phyloP scores from a whole-genome alignment of 352 stramenopile species.

The Pythium monospermum region DNA sequence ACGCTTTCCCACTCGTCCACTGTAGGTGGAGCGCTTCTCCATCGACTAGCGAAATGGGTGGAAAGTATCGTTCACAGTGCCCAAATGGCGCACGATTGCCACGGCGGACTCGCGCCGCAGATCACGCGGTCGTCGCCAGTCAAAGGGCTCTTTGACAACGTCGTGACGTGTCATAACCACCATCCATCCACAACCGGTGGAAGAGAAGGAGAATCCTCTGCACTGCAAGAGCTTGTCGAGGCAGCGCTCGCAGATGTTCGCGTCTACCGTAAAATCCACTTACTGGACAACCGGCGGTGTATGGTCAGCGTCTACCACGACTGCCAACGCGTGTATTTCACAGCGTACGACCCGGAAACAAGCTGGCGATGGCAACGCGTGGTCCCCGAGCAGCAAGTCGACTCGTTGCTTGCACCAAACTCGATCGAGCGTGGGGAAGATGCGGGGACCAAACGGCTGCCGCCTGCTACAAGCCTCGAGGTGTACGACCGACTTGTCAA shows the following conservation, averaged over 20 bases:
- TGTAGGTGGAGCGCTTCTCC: constrained; percentile 29
- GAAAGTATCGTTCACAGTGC: constrained; percentile 36
- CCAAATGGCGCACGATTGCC: constrained; percentile 33
- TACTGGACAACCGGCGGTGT: constrained; percentile 38
- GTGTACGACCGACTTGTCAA: constrained; percentile 62
- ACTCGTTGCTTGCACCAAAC: constrained; percentile 58
- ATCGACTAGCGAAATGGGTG: constrained; percentile 48
- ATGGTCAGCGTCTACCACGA: constrained; percentile 72
- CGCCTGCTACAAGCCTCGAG: constrained; percentile 40
- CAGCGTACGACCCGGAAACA: constrained; percentile 51
- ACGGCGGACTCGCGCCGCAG: constrained; percentile 33
- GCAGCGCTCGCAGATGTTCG: constrained; percentile 54
- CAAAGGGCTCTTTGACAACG: constrained; percentile 55
- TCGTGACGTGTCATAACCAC: constrained; percentile 47
- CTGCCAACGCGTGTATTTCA: constrained; percentile 62
- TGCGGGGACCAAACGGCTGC: constrained; percentile 18
- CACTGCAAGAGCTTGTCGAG: constrained; percentile 49
- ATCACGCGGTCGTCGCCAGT: constrained; percentile 54
- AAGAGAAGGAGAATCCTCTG: constrained; percentile 20
- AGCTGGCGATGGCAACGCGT: constrained; percentile 46
- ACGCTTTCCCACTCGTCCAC: constrained; percentile 26
- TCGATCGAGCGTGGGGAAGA: constrained; percentile 39
- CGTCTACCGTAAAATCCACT: constrained; percentile 52
- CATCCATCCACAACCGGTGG: not conserved
- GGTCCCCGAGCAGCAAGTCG: constrained; percentile 51